A percentile compares a stretch with the other conserved stretches of the same genome.
These are phyloP conservation scores for Atalantia buxifolia DNA, from an alignment of 345 rosid genomes.

Conservation along the genomic window DNA sequence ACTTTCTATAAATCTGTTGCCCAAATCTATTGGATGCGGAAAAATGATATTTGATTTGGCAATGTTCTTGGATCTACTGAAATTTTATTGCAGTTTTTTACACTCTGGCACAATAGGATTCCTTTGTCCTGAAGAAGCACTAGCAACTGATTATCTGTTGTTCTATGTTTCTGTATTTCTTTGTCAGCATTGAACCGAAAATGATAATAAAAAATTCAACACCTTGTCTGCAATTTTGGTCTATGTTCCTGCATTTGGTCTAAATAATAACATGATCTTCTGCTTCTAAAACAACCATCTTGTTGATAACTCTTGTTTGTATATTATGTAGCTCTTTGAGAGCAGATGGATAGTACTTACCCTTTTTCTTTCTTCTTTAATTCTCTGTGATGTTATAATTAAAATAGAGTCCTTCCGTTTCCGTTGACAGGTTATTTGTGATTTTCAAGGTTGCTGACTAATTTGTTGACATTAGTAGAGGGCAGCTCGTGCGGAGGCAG, in stretches of 20 bases:
- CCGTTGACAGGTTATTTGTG: neutral
- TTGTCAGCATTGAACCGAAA: neutral
- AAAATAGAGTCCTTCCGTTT: neutral
- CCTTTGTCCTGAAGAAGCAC: neutral
- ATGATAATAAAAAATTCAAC: neutral
- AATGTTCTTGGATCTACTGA: neutral
- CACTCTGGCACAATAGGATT: neutral
- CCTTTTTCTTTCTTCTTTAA: neutral
- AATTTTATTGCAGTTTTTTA: neutral
- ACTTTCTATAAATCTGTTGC: neutral
- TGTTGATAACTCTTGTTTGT: neutral
- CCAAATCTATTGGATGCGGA: neutral
- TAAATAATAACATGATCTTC: neutral
- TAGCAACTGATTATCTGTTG: neutral
- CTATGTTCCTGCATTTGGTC: neutral
- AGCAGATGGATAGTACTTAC: neutral
- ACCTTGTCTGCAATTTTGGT: neutral
- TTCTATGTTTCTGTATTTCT: neutral
- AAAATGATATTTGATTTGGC: neutral
- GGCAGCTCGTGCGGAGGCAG: neutral
- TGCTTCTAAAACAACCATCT: neutral
- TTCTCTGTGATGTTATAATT: neutral
- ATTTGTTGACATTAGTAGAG: neutral
- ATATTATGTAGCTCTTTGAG: neutral
- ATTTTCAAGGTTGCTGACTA: neutral